phyloP scores from a whole-genome alignment of 306 rosid genomes.

The Begonia loranthoides region DNA sequence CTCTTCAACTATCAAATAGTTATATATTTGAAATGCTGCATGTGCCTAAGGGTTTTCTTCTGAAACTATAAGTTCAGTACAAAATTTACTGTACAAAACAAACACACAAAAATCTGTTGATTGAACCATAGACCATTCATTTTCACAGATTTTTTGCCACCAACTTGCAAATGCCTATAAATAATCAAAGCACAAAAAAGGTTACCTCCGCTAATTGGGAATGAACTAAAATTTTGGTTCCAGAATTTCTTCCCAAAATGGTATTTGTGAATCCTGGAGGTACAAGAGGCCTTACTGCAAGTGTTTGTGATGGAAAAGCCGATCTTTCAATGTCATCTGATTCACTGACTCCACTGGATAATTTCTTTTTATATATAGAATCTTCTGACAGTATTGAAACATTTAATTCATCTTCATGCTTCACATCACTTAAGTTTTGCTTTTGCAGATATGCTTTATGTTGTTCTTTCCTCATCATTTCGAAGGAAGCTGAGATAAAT shows the following conservation, averaged over 20 bases:
- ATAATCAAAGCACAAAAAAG: neutral
- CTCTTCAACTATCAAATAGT: no score
- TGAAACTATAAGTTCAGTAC: no score
- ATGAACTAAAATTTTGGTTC: conserved; percentile 29
- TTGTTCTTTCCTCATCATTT: conserved; percentile 91
- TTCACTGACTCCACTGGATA: conserved; percentile 27
- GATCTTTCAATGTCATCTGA: conserved; percentile 43
- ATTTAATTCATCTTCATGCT: conserved; percentile 45
- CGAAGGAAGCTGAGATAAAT: conserved; percentile 62
- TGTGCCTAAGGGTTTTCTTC: no score
- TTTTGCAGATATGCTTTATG: conserved; percentile 67
- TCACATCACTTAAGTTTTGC: conserved; percentile 43
- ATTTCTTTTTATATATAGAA: conserved; percentile 32
- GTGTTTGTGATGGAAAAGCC: conserved; percentile 31
- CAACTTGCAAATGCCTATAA: no score
- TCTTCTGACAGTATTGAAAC: conserved; percentile 34
- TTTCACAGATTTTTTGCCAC: no score
- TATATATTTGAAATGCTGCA: no score
- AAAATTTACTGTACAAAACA: no score
- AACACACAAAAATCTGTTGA: no score
- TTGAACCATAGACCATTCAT: no score
- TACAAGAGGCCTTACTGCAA: conserved; percentile 77
- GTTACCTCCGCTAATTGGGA: conserved; percentile 45
- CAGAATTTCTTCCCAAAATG: conserved; percentile 35
- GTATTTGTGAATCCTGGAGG: conserved; percentile 85